Percentiles rank a stretch among this genome's conserved stretches.
These are phyloP conservation scores for Cyclotella kingstonii DNA, from an alignment of 108 stramenopile species.

Conservation along the genomic window DNA sequence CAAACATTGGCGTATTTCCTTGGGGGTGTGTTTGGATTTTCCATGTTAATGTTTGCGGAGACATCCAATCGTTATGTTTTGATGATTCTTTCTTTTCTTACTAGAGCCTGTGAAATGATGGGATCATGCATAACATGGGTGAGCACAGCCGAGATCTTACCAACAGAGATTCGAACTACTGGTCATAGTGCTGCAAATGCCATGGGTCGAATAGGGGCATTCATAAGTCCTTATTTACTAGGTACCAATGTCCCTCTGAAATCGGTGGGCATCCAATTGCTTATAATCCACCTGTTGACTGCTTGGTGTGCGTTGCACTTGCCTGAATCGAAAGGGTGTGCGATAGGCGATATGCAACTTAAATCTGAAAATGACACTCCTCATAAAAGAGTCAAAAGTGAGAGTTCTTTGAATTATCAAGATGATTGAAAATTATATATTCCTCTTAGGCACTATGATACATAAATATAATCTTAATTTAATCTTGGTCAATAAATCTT, in stretches of 20 bases:
- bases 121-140: constrained; percentile 73
- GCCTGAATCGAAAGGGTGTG: constrained; percentile 29
- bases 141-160: constrained; percentile 69
- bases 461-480: not conserved
- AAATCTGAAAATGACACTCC: not conserved
- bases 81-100: constrained; percentile 50
- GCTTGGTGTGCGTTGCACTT: constrained; percentile 20
- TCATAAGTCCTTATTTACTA: constrained; percentile 64
- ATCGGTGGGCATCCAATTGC: constrained; percentile 25
- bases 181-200: constrained; percentile 83
- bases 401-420: too few relatives aligned
- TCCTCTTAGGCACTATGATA: not conserved
- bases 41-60: constrained; percentile 11
- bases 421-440: not conserved
- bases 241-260: constrained; percentile 41
- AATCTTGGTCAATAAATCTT: not conserved
- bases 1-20: constrained; percentile 57
- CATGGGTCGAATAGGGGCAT: constrained; percentile 62
- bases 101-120: constrained; percentile 75
- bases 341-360: constrained; percentile 11
- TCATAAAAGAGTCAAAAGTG: too few relatives aligned
- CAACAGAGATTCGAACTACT: constrained; percentile 75
- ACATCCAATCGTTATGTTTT: constrained; percentile 4
- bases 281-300: constrained; percentile 28
- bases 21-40: constrained; percentile 57